These are phyloP conservation scores for Gossypium trilobum DNA, from an alignment of 441 rosid species.

Conservation along the genomic window DNA sequence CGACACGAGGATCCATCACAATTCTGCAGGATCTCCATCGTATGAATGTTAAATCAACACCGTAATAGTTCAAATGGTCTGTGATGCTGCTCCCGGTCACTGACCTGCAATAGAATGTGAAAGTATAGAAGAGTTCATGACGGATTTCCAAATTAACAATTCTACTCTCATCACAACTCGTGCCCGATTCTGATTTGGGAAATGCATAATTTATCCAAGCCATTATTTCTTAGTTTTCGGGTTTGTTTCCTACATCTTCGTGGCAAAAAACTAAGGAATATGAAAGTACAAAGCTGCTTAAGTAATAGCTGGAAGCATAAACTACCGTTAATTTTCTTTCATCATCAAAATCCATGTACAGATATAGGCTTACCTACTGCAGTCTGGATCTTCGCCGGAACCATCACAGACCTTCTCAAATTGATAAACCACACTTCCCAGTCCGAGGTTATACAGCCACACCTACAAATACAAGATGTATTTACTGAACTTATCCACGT, in stretches of 20 bases:
- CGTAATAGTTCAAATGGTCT: constrained; percentile 72
- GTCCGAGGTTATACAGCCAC: constrained; percentile 60
- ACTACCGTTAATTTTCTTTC: background rate
- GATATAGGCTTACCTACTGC: constrained; percentile 50
- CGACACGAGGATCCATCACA: constrained; percentile 45
- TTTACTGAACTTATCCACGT: background rate
- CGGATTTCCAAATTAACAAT: background rate
- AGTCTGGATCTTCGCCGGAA: constrained; percentile 81
- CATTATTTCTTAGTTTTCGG: background rate
- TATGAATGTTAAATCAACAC: constrained; percentile 49
- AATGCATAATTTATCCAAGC: background rate
- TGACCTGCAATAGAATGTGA: constrained; percentile 41
- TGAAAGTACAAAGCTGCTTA: background rate
- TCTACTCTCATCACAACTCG: background rate
- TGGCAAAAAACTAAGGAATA: background rate
- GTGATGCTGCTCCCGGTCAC: constrained; percentile 62
- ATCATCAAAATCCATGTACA: background rate
- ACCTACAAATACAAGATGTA: constrained; percentile 36
- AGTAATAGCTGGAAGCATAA: background rate
- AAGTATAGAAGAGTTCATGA: background rate
- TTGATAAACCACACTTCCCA: constrained; percentile 45
- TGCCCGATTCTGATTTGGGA: background rate
- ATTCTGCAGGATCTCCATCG: constrained; percentile 58
- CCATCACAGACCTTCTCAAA: constrained; percentile 73
- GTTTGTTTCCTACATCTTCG: no score